Conservation (phyloP, 208 protist genomes). For the Porcisia deanei region DNA sequence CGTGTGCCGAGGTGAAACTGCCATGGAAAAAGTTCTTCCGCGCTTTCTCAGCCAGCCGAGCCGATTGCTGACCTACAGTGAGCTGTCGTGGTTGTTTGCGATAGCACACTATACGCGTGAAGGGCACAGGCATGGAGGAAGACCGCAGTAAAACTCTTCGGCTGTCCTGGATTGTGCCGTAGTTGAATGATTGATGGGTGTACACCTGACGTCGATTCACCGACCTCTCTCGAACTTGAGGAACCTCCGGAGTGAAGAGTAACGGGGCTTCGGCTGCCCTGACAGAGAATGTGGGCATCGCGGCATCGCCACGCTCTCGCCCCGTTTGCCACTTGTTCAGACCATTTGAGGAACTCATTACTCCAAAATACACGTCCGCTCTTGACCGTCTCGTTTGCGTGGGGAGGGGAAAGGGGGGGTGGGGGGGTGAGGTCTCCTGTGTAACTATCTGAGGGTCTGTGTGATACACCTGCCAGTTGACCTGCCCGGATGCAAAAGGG, state of each 20-base stretch:
- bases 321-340: not conserved
- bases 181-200: conserved; percentile 13
- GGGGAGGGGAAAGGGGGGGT: not conserved
- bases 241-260: conserved; percentile 1
- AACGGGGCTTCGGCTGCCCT: conserved; percentile 2
- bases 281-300: conserved; percentile 34
- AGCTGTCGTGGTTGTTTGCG: conserved; percentile 37
- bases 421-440: too few relatives aligned
- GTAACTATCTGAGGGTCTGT: too few relatives aligned
- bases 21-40: conserved; percentile 77
- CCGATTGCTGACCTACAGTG: conserved; percentile 63
- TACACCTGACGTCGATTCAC: conserved; percentile 11
- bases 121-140: conserved; percentile 55
- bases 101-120: conserved; percentile 48
- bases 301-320: conserved; percentile 3
- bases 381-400: not conserved
- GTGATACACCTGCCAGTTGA: too few relatives aligned
- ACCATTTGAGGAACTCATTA: not conserved
- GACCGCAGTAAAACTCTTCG: conserved; percentile 36
- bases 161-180: conserved; percentile 34
- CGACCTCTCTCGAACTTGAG: conserved; percentile 13
- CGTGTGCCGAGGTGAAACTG: conserved; percentile 78
- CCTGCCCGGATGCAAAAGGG: too few relatives aligned
- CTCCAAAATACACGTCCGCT: not conserved
- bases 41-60: conserved; percentile 61